Base-by-base conservation (phyloP, 495 filamentous ascomycete species). In the Daldinia decipiens region DNA sequence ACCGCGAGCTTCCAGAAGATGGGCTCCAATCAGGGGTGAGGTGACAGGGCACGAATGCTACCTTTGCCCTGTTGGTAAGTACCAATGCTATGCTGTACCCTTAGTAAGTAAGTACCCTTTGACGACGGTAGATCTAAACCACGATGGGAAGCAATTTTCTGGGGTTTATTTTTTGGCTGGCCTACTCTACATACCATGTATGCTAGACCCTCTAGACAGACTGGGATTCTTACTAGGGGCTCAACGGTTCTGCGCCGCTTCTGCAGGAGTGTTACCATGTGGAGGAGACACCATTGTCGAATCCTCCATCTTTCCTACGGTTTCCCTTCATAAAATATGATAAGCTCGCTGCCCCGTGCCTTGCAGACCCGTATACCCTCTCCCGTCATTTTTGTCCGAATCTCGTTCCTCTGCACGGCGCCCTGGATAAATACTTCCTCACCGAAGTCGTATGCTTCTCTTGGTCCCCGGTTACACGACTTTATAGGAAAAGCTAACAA, bases 291-390 rank as follows among this genome's bases (percentile, higher is more conserved):
- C 67, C 53, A 66, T 54, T 36, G 59, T 59, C 45, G 38, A 67
- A 56, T 63, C 67, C 63, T 63, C 66, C 66, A 67, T 58, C 38
- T 71, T 52, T 65, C 70, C 70, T 56, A 62, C 53, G 45, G 65
- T 66, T 62, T 70, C 65, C 73, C 47, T 58, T 74, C 66, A 60
- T 62, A 74, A 72, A 63, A 75, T 59, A 77, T 72, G 74, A 75
- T 76, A 72, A 76, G 73, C 73, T 76, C 66, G 71, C 62, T 67
- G 69, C 62, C 66, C 50, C 62, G 73, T 77, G 73, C 73, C 75
- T 77, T 77, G 75, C 75, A 77, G 75, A 69, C 66, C 50, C 73
- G 68, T 68, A 68, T 72, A 73, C 58, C 52, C 32, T 66, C 65
- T 69, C 70, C 65, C 61, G 61, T 66, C 62, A 62, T 73, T 69